A percentile compares a stretch with the other conserved stretches of the same genome.
Conservation (phyloP, 1,139 yeast genomes). For the Suhomyces bokatorum region DNA sequence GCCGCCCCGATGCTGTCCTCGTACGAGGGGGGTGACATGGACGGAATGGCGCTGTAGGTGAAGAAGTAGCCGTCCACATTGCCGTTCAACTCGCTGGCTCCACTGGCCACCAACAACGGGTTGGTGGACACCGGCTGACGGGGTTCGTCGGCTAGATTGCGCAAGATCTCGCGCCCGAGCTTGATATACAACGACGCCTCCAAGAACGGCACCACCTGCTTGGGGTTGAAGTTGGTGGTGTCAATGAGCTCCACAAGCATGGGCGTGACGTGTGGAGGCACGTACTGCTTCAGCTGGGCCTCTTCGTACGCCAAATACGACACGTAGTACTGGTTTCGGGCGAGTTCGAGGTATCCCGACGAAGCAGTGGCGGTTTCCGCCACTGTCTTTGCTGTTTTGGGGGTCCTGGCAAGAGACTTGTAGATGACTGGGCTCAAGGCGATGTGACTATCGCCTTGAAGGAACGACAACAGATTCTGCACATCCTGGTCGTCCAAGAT, state of each 20-base stretch:
- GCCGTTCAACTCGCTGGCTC: slow-evolving; percentile 75
- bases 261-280: slow-evolving; percentile 53
- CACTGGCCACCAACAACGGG: slow-evolving; percentile 72
- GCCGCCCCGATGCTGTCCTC: slow-evolving; percentile 21
- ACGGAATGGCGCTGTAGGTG: slow-evolving; percentile 68
- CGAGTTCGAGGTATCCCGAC: slow-evolving; percentile 5
- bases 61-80: slow-evolving; percentile 71
- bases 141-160: slow-evolving; percentile 67
- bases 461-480: slow-evolving; percentile 14
- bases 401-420: slow-evolving; percentile 19
- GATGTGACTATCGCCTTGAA: slow-evolving; percentile 17
- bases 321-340: slow-evolving; percentile 28
- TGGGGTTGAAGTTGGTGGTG: slow-evolving; percentile 68
- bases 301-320: slow-evolving; percentile 22
- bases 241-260: slow-evolving; percentile 67
- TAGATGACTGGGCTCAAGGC: slow-evolving; percentile 33
- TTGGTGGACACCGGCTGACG: slow-evolving; percentile 62
- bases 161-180: slow-evolving; percentile 57
- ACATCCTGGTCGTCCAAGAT: slow-evolving; percentile 48
- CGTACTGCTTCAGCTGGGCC: slow-evolving; percentile 25
- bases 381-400: background rate
- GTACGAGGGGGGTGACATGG: slow-evolving; percentile 54
- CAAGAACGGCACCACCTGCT: slow-evolving; percentile 67
- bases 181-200: slow-evolving; percentile 68
- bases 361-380: background rate